Percentiles rank a stretch among this genome's conserved stretches.
Conservation (phyloP, 2,329 filamentous ascomycete genomes). For the Ilyonectria robusta region DNA sequence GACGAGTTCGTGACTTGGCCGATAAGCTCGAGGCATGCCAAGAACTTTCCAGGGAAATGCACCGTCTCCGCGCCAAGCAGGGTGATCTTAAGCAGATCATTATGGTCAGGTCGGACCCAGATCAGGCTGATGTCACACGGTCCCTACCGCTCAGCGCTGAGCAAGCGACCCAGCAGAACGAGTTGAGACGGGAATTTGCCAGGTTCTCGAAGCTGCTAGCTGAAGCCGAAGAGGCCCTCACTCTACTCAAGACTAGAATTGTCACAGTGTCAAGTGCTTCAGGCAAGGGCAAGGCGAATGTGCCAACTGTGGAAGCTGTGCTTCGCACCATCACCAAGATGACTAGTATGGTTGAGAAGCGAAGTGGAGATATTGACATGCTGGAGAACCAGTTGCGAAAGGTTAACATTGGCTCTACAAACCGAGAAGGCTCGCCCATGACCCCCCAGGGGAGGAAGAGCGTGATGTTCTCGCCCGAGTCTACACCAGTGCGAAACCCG, state of each 20-base stretch:
- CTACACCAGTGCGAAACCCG: slow-evolving; percentile 57
- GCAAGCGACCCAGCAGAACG: slow-evolving; percentile 85
- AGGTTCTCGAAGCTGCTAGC: slow-evolving; percentile 81
- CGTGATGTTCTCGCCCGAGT: slow-evolving; percentile 61
- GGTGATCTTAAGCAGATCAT: slow-evolving; percentile 86
- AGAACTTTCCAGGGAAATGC: slow-evolving; percentile 78
- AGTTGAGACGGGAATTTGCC: slow-evolving; percentile 83
- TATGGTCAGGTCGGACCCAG: slow-evolving; percentile 76
- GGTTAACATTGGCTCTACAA: slow-evolving; percentile 67
- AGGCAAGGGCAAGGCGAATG: slow-evolving; percentile 62
- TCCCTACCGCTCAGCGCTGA: slow-evolving; percentile 86
- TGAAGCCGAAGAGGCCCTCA: slow-evolving; percentile 84
- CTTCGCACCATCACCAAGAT: slow-evolving; percentile 93
- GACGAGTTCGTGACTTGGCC: slow-evolving; percentile 77
- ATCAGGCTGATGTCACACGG: slow-evolving; percentile 74
- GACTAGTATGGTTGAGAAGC: slow-evolving; percentile 92
- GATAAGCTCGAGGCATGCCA: slow-evolving; percentile 78
- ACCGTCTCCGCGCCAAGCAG: slow-evolving; percentile 80
- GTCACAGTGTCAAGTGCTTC: slow-evolving; percentile 68
- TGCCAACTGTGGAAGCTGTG: slow-evolving; percentile 92
- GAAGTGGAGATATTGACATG: slow-evolving; percentile 90
- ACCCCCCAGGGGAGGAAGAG: slow-evolving; percentile 56
- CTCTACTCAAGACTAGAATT: slow-evolving; percentile 84
- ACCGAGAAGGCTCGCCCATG: slow-evolving; percentile 60
- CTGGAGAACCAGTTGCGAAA: slow-evolving; percentile 89